phyloP scores from a whole-genome alignment of 2,329 filamentous ascomycete species.

The Colletotrichum lupini region DNA sequence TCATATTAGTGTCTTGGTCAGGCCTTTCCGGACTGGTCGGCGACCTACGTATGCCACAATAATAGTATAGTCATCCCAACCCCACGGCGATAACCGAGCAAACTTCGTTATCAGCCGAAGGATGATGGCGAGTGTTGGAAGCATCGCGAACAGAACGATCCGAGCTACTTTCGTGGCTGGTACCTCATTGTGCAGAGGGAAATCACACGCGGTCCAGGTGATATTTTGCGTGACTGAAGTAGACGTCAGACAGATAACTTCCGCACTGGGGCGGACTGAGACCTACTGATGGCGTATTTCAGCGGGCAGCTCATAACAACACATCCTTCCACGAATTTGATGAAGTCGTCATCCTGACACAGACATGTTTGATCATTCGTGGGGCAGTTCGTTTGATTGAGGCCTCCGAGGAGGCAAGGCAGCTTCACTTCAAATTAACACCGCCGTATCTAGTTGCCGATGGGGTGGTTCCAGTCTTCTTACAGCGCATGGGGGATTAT shows the following conservation, averaged over 20 bases:
- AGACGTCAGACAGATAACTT: background rate
- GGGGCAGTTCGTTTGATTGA: conserved; percentile 10
- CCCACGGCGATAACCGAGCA: background rate
- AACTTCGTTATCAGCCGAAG: conserved; percentile 8
- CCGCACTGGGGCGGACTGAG: accelerated
- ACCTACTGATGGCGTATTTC: conserved; percentile 8
- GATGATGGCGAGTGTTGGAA: conserved; percentile 9
- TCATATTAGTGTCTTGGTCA: background rate
- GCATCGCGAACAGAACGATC: background rate
- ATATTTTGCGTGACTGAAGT: conserved; percentile 16
- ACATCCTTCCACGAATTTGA: conserved; percentile 7
- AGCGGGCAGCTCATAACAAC: conserved; percentile 8
- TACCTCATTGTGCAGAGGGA: background rate
- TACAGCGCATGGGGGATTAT: conserved; percentile 22
- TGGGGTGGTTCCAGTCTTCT: background rate
- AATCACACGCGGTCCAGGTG: conserved; percentile 17
- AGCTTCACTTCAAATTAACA: conserved; percentile 5
- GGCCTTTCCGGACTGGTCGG: accelerated
- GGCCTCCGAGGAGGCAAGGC: conserved; percentile 3
- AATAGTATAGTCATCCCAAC: conserved; percentile 23
- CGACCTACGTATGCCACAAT: conserved; percentile 13
- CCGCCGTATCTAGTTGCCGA: background rate
- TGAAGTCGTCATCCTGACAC: conserved; percentile 6
- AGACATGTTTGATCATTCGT: conserved; percentile 13
- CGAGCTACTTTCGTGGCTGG: background rate